Conservation (phyloP, 139 green algal genomes). For the Coelastrella sp. region DNA sequence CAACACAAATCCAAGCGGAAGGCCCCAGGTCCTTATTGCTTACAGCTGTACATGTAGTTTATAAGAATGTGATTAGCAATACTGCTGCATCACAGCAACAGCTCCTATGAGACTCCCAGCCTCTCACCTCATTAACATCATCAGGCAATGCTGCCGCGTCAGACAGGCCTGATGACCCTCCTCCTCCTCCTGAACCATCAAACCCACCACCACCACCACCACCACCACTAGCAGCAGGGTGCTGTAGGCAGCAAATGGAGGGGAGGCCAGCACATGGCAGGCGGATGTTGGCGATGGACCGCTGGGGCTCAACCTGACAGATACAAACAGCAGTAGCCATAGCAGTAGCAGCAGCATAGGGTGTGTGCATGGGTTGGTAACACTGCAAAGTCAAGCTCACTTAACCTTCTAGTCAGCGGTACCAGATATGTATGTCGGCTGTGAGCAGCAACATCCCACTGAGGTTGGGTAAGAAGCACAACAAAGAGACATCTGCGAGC, state of each 20-base stretch:
- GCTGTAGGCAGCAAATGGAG: conserved; percentile 52
- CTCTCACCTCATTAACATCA: neutral
- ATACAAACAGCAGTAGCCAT: neutral
- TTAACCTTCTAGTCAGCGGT: no score
- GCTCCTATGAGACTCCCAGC: neutral
- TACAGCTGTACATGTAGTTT: no score
- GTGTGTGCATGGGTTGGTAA: no score
- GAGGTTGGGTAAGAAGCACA: no score
- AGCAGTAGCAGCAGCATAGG: neutral
- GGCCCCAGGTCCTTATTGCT: no score
- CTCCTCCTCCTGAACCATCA: neutral
- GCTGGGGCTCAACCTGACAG: conserved; percentile 61
- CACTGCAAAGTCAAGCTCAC: no score
- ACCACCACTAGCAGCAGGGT: neutral
- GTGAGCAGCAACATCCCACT: no score
- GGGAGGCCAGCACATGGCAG: conserved; percentile 55
- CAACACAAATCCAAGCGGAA: no score
- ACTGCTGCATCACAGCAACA: neutral
- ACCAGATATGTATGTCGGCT: no score
- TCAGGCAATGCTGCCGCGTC: neutral
- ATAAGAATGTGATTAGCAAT: neutral
- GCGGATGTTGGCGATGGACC: conserved; percentile 67
- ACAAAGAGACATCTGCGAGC: no score
- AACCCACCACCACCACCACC: neutral
- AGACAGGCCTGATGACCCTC: conserved; percentile 5